phyloP scores from a whole-genome alignment of 1,284 basidiomycete species.

The Irpex rosettiformis region DNA sequence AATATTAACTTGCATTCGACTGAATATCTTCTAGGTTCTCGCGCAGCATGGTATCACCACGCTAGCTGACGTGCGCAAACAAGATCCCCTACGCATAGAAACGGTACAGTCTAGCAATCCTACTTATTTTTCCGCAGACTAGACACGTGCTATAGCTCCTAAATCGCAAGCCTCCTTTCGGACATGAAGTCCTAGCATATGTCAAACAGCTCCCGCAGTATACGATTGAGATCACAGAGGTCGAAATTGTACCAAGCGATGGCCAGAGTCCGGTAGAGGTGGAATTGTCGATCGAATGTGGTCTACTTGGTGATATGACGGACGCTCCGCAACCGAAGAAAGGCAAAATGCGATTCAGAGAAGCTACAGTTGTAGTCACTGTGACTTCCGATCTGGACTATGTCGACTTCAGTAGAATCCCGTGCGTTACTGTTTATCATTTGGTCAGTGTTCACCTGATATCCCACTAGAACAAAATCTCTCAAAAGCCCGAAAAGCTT shows the following conservation, averaged over 20 bases:
- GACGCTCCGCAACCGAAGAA: slow-evolving; percentile 39
- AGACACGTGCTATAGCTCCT: slow-evolving; percentile 47
- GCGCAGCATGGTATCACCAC: slow-evolving; percentile 69
- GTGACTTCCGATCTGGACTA: slow-evolving; percentile 69
- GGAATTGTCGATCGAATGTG: slow-evolving; percentile 58
- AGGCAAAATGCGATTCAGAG: slow-evolving; percentile 38
- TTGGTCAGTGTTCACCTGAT: slow-evolving; percentile 8
- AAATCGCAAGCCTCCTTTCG: slow-evolving; percentile 72
- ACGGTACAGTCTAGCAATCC: slow-evolving; percentile 36
- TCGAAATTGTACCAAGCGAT: slow-evolving; percentile 34
- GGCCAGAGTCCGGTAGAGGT: slow-evolving; percentile 55
- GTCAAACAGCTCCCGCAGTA: slow-evolving; percentile 67
- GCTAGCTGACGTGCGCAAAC: slow-evolving; percentile 51
- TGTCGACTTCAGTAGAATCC: slow-evolving; percentile 73
- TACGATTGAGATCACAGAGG: slow-evolving; percentile 45
- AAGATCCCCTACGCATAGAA: slow-evolving; percentile 60
- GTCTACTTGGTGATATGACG: slow-evolving; percentile 34
- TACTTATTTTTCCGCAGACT: background rate
- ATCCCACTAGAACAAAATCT: slow-evolving; percentile 52
- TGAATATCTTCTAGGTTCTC: slow-evolving; percentile 48
- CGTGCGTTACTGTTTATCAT: slow-evolving; percentile 40
- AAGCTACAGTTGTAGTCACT: slow-evolving; percentile 69
- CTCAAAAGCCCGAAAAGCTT: slow-evolving; percentile 58
- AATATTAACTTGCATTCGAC: background rate
- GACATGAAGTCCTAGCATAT: slow-evolving; percentile 58